Conservation (phyloP, 2,329 filamentous ascomycete species). For the Fusarium stilboides region DNA sequence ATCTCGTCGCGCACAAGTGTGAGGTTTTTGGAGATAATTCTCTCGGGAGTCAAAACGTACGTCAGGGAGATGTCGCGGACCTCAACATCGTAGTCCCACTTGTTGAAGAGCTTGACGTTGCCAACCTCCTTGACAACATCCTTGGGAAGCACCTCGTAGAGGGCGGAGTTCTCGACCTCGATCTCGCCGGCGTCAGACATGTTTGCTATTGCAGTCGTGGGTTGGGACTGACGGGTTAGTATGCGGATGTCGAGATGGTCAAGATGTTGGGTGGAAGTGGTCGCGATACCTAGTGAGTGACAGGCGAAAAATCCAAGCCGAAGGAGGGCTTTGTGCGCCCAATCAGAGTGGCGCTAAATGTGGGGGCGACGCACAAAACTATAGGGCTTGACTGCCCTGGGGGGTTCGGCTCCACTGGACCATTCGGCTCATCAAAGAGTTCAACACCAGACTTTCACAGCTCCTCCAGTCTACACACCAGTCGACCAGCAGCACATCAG, state of each 20-base stretch:
- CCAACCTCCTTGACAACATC: conserved; percentile 91
- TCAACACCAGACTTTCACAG: conserved; percentile 50
- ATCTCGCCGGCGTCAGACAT: conserved; percentile 98
- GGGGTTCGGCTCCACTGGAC: conserved; percentile 51
- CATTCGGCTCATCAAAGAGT: not conserved
- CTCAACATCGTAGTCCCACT: conserved; percentile 99
- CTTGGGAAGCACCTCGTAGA: conserved; percentile 90
- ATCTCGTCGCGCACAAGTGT: conserved; percentile 41
- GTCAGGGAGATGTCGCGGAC: conserved; percentile 99
- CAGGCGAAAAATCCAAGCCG: no score
- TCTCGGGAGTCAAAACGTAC: conserved; percentile 68
- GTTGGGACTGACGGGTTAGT: conserved; percentile 58
- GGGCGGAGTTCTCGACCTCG: conserved; percentile 85
- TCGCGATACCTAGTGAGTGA: no score
- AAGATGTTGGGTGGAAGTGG: no score
- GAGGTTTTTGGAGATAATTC: conserved; percentile 32
- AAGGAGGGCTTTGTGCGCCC: conserved; percentile 22
- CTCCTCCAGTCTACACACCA: conserved; percentile 49
- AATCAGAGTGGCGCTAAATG: not conserved
- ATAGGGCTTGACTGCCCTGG: conserved; percentile 45
- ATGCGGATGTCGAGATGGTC: conserved; percentile 57
- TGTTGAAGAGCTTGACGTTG: conserved; percentile 97
- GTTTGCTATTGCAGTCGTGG: conserved; percentile 65
- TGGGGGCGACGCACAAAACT: conserved; percentile 24
- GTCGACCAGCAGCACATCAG: conserved; percentile 59